phyloP scores from a whole-genome alignment of 805 yeast genomes.

The Priceomyces carsonii region DNA sequence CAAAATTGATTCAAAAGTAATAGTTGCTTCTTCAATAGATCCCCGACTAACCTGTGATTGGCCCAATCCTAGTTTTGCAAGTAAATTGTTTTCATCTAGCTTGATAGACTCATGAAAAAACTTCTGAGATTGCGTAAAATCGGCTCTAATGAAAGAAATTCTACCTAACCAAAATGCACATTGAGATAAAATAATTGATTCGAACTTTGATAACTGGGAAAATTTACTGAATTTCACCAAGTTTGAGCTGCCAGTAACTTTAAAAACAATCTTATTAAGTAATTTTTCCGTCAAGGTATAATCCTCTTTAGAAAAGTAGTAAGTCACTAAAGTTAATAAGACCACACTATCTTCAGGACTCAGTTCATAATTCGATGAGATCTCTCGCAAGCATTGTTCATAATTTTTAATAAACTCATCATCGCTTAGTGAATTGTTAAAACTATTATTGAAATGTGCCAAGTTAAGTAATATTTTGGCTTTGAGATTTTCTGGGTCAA shows the following conservation, averaged over 20 bases:
- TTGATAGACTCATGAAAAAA: slow-evolving; percentile 72
- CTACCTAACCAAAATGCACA: slow-evolving; percentile 81
- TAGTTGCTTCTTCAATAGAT: slow-evolving; percentile 76
- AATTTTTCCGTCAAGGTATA: slow-evolving; percentile 58
- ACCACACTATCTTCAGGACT: slow-evolving; percentile 59
- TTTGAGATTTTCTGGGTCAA: slow-evolving; percentile 59
- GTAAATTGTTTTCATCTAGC: slow-evolving; percentile 60
- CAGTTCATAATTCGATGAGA: slow-evolving; percentile 35
- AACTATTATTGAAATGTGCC: slow-evolving; percentile 64
- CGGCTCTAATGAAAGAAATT: slow-evolving; percentile 58
- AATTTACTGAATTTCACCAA: slow-evolving; percentile 15
- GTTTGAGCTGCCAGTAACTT: slow-evolving; percentile 18
- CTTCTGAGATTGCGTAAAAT: slow-evolving; percentile 69
- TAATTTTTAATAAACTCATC: slow-evolving; percentile 64
- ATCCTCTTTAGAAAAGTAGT: slow-evolving; percentile 68
- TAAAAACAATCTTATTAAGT: slow-evolving; percentile 47
- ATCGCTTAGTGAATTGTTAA: slow-evolving; percentile 55
- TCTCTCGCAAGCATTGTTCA: slow-evolving; percentile 54
- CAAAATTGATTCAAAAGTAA: slow-evolving; percentile 76
- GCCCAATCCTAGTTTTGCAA: slow-evolving; percentile 81
- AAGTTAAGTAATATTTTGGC: slow-evolving; percentile 69
- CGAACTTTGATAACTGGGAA: slow-evolving; percentile 25
- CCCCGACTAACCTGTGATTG: slow-evolving; percentile 79
- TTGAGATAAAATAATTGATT: slow-evolving; percentile 34
- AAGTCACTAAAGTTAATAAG: slow-evolving; percentile 66